Evolutionary conservation across 805 yeast species (phyloP).

Genomic region (Wickerhamomyces pijperi): DNA sequence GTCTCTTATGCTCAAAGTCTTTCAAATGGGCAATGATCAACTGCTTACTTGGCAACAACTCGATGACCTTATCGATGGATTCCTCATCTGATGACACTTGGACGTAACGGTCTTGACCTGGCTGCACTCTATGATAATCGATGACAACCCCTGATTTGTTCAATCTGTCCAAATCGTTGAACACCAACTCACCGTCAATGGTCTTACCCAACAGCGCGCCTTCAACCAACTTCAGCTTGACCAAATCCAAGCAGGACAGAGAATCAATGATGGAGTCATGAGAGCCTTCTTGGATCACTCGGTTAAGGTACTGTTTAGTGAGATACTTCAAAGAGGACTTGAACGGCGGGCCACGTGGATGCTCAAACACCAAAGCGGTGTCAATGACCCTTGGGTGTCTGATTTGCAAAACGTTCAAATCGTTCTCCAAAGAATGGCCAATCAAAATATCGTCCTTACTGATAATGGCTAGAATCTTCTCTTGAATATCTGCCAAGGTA

Average conservation of each 20-base stretch:
- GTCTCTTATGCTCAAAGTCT: constrained; percentile 29
- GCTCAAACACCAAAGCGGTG: constrained; percentile 68
- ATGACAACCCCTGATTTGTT: constrained; percentile 22
- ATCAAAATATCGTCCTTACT: constrained; percentile 53
- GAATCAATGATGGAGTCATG: constrained; percentile 89
- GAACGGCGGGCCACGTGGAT: constrained; percentile 72
- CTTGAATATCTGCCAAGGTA: constrained; percentile 57
- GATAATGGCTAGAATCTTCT: constrained; percentile 35
- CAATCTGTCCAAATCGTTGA: constrained; percentile 24
- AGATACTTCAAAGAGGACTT: constrained; percentile 71
- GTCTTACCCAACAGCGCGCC: constrained; percentile 58
- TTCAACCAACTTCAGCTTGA: constrained; percentile 54
- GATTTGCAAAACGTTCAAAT: constrained; percentile 57
- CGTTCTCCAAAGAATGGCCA: constrained; percentile 88
- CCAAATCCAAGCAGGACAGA: constrained; percentile 63
- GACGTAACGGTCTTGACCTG: constrained; percentile 18
- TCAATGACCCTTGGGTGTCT: constrained; percentile 72
- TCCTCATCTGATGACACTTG: constrained; percentile 52
- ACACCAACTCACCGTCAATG: constrained; percentile 30
- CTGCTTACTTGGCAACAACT: constrained; percentile 15
- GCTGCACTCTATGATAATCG: constrained; percentile 21
- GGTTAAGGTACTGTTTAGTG: constrained; percentile 41
- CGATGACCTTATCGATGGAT: constrained; percentile 29
- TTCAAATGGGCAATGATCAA: constrained; percentile 45
- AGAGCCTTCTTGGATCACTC: constrained; percentile 57